Evolutionary conservation across 2,329 filamentous ascomycete genomes (phyloP), one percentile per base, ranked within the genome.

Genomic region (Paecilomyces fulvus): DNA sequence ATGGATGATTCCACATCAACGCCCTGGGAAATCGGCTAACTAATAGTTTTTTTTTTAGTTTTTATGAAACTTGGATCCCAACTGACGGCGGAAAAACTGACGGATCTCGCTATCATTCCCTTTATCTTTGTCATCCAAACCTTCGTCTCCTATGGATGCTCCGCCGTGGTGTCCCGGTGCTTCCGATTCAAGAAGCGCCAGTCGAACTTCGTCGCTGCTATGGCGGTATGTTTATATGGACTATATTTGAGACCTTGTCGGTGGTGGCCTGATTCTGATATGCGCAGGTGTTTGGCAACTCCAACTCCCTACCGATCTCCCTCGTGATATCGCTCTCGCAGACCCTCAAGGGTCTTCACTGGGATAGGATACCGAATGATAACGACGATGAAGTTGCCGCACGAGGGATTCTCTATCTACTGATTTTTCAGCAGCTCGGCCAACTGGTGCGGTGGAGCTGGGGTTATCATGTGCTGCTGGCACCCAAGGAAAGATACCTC

Each of bases 41-140:
- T 17, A 20, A 28, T 7, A 28, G 25, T 28, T 5, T 28, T 17
- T 30, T n/a, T 14, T 46, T 25, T 61, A 94, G 91, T 99, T 73
- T 99, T 97, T 74, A 96, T 90, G 14, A 99, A 99, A 74, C 83
- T 99, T 43, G 94, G 92, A 6, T 95, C 91, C 1, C 92, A 99
- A 74, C 82, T 99, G 57, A 96, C 89, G 50, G 89, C 91, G 55
- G 88, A 94, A 59, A 96, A 96, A 74, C 82, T 99, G 53, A 80
- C 84, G 60, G 94, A 97, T 56, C 83, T 99, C 43, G 90, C 88
- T 63, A 88, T 99, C 62, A 99, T 99, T 58, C 94, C 94, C n/a
- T 75, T 90, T 63, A 96, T 99, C 70, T 97, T 97, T 73, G 67
- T 91, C 58, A 80, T 94, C 30, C 92, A 96, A 75, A 96, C 91